Evolutionary conservation across 306 rosid genomes (phyloP).

Genomic region (Quercus bicolor): DNA sequence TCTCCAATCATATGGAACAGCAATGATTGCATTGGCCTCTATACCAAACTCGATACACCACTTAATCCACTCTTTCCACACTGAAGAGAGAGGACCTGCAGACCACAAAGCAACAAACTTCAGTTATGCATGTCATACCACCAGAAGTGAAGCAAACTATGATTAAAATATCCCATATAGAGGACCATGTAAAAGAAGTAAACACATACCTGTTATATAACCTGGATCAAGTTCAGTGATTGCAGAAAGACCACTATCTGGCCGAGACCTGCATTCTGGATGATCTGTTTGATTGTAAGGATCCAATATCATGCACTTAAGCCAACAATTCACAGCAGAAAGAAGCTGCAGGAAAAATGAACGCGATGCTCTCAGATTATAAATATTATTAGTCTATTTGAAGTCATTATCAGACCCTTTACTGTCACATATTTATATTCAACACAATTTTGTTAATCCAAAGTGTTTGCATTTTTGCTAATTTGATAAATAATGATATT

Average conservation of each 20-base stretch:
- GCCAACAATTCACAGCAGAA: conserved; percentile 98
- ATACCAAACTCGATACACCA: conserved; percentile 98
- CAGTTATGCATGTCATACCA: not conserved
- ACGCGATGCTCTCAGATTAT: not conserved
- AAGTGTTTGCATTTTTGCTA: not conserved
- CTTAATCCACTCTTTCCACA: conserved; percentile 98
- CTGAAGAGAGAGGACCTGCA: conserved; percentile 92
- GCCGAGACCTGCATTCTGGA: conserved; percentile 91
- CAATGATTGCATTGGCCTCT: conserved; percentile 93
- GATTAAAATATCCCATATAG: not conserved
- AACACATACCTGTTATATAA: conserved; percentile 70
- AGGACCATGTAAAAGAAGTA: not conserved
- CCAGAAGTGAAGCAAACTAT: not conserved
- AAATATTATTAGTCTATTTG: not conserved
- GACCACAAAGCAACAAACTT: conserved; percentile 8
- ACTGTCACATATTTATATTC: not conserved
- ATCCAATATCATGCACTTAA: conserved; percentile 85
- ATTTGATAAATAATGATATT: too few species aligned
- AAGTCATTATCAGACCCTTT: not conserved
- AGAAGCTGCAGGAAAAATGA: conserved; percentile 58
- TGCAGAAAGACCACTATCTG: conserved; percentile 97
- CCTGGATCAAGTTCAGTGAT: conserved; percentile 99
- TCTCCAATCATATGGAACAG: conserved; percentile 99
- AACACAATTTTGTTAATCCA: not conserved
- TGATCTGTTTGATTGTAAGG: conserved; percentile 95